Conservation (phyloP, 805 yeast species). For the Dipodascopsis tothii region DNA sequence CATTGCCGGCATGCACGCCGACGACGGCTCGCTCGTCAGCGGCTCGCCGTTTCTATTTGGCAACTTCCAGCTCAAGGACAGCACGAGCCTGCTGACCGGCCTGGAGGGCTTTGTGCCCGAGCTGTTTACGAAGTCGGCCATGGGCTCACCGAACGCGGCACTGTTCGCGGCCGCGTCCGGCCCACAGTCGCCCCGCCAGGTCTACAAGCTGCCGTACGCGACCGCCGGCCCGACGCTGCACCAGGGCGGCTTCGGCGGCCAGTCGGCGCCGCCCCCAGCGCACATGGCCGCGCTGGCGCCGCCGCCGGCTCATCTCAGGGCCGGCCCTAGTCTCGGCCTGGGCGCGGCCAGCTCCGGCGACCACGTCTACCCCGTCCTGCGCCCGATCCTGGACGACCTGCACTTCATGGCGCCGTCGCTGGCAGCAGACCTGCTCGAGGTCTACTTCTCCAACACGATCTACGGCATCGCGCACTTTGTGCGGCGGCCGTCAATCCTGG, state of each 20-base stretch:
- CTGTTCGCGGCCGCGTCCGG: neutral
- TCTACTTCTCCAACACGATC: conserved; percentile 27
- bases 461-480: conserved; percentile 28
- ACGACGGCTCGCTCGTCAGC: neutral
- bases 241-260: neutral
- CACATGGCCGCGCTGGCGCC: no score
- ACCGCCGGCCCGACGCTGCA: neutral
- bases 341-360: conserved; percentile 1
- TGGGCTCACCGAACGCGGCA: conserved; percentile 1
- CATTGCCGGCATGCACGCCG: neutral
- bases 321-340: neutral
- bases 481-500: conserved; percentile 26
- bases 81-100: neutral
- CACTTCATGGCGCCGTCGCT: conserved; percentile 24
- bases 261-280: neutral
- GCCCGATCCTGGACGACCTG: conserved; percentile 22
- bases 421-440: conserved; percentile 28
- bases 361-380: conserved; percentile 24
- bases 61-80: neutral
- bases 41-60: neutral
- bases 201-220: neutral
- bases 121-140: neutral
- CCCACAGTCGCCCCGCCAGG: neutral
- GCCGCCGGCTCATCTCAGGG: no score
- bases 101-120: neutral